Base-by-base conservation (phyloP, 331 rosid species). In the Pyrus hybrid region DNA sequence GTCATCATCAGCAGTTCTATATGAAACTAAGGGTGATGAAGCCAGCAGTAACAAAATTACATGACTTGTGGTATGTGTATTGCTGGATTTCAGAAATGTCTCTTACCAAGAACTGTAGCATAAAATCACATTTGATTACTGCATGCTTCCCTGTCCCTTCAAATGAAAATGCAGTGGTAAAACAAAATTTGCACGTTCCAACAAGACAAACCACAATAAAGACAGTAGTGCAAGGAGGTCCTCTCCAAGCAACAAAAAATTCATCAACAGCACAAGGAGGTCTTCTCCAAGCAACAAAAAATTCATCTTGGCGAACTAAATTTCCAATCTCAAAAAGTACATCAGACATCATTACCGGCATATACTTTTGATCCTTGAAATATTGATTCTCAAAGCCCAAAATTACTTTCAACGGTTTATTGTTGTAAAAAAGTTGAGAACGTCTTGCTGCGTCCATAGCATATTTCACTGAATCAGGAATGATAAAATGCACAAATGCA, bases 1-100 rank as follows among this genome's bases (percentile, higher is more conserved):
- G 73, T 91, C 98, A 77, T 93, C 98, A 78, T 88, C 95, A 13
- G 97, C 98, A 33, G 94, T 93, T 84, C 98, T 81, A 75, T 93
- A 93, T 85, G 91, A 91, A 76, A 93, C 78, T 72, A 23, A 60
- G 22, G 98, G 98, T 37, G 97, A 75, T 6, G 97, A 26, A 26
- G 28, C 3, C 28, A 90, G 84, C 47, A 78, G 93, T 77, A 94
- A 79, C 58, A 91, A 76, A 77, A 90, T 72, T 62, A 91, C 90
- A 21, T 14, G 80, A 80, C 77, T 54, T 3, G 86, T 80, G 5
- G 82, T 73, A 76, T 11, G 30, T 75, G 72, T 86, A 90, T 67
- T 62, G 77, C 77, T 75, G 82, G 7, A 90, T 82, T 76, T 90
- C 96, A 17, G 71, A 22, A 23, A 93, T 93, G 71, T 88, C 94